Conservation (phyloP, 768 basidiomycete genomes). For the Dendrothele bispora region DNA sequence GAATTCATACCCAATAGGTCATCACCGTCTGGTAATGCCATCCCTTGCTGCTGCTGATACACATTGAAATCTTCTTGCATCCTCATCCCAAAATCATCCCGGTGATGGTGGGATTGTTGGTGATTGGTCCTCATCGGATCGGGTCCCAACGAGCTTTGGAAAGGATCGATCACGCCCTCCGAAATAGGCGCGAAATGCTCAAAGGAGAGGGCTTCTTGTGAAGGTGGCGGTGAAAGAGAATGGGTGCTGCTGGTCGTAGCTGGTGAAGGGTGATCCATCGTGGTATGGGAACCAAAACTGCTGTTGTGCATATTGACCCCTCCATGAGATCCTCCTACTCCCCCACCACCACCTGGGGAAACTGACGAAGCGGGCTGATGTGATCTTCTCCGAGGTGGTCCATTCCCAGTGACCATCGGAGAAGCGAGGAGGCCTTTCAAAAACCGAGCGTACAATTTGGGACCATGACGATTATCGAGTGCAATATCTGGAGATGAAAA, state of each 20-base stretch:
- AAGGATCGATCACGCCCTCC: constrained; percentile 40
- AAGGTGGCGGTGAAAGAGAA: constrained; percentile 47
- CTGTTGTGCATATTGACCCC: background rate
- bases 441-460: constrained; percentile 79
- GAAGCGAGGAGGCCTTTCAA: constrained; percentile 67
- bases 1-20: constrained; percentile 63
- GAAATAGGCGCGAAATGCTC: constrained; percentile 45
- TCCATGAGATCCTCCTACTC: constrained; percentile 14
- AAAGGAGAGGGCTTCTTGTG: constrained; percentile 44
- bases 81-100: no score
- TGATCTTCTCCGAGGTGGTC: constrained; percentile 5
- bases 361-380: constrained; percentile 13
- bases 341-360: constrained; percentile 19
- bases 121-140: background rate
- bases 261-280: constrained; percentile 37
- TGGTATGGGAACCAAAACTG: constrained; percentile 18
- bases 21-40: constrained; percentile 42
- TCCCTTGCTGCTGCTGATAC: constrained; percentile 1
- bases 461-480: constrained; percentile 80
- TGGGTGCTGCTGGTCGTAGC: constrained; percentile 37
- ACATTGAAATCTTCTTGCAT: constrained; percentile 11
- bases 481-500: constrained; percentile 70
- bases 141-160: no score
- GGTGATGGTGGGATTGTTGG: background rate
- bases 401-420: constrained; percentile 40